phyloP scores from a whole-genome alignment of 1,139 yeast species.

The Magnusiomyces magnusii region DNA sequence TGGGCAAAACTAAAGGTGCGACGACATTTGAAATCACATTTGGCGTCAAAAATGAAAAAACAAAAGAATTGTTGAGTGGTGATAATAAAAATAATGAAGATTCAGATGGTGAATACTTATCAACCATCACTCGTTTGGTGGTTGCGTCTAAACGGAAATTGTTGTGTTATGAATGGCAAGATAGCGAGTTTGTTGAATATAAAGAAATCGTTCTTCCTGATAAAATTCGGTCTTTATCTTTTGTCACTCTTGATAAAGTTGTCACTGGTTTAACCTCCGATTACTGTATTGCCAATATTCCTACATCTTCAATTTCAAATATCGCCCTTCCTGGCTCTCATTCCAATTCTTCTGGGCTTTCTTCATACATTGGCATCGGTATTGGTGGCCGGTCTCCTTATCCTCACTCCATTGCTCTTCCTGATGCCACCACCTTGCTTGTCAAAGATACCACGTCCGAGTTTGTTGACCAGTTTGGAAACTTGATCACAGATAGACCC shows the following conservation, averaged over 20 bases:
- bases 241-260: slow-evolving; percentile 32
- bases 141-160: slow-evolving; percentile 33
- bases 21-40: slow-evolving; percentile 28
- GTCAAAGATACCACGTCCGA: slow-evolving; percentile 24
- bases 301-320: not conserved
- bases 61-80: too few relatives aligned
- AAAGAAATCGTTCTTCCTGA: slow-evolving; percentile 35
- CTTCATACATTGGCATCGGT: slow-evolving; percentile 20
- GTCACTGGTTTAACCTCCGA: slow-evolving; percentile 32
- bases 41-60: too few relatives aligned
- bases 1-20: slow-evolving; percentile 35
- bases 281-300: slow-evolving; percentile 24
- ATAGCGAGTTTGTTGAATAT: slow-evolving; percentile 28
- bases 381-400: slow-evolving; percentile 19
- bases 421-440: slow-evolving; percentile 22
- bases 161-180: slow-evolving; percentile 35
- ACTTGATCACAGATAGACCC: slow-evolving; percentile 18
- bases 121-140: slow-evolving; percentile 30
- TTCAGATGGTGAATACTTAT: not conserved
- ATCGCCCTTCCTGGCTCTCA: slow-evolving; percentile 6
- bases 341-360: slow-evolving; percentile 17
- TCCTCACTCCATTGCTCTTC: slow-evolving; percentile 18
- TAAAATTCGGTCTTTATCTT: slow-evolving; percentile 31
- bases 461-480: slow-evolving; percentile 22
- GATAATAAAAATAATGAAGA: too few relatives aligned